Evolutionary conservation across 108 stramenopile genomes (phyloP).

Genomic region (Schizochytrium sp.): DNA sequence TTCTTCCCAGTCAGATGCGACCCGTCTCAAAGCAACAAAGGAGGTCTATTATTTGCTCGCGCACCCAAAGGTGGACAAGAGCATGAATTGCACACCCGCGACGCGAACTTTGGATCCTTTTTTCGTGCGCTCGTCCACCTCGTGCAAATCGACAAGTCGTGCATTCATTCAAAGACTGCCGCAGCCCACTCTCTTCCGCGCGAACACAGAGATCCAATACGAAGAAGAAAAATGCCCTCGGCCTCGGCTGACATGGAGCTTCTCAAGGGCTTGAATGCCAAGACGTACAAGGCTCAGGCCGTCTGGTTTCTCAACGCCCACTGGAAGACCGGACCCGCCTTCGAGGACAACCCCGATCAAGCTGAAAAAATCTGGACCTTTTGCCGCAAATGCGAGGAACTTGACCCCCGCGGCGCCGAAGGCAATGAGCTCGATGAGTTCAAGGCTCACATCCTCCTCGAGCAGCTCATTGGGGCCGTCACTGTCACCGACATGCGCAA

Average conservation of each 20-base stretch:
- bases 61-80: no score
- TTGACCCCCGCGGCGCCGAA: background rate
- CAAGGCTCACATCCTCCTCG: constrained; percentile 24
- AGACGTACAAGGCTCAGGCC: constrained; percentile 22
- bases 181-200: no score
- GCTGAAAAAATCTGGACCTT: constrained; percentile 12
- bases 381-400: background rate
- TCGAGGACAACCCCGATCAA: background rate
- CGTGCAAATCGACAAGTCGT: no score
- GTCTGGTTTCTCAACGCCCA: constrained; percentile 29
- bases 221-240: background rate
- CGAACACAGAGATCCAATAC: no score
- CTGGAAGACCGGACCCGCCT: background rate
- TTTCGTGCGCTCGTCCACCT: no score
- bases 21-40: no score
- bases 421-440: constrained; percentile 19
- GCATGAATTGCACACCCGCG: no score
- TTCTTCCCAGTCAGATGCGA: no score
- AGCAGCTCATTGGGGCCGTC: constrained; percentile 10
- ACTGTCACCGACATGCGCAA: constrained; percentile 26
- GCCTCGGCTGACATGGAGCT: background rate
- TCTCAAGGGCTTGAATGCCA: background rate
- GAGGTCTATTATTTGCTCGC: no score
- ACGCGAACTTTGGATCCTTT: no score
- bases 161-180: no score